Evolutionary conservation across 805 yeast genomes (phyloP), one percentile per base, ranked within the genome.

Genomic region (Starmerella lactis-condensi): DNA sequence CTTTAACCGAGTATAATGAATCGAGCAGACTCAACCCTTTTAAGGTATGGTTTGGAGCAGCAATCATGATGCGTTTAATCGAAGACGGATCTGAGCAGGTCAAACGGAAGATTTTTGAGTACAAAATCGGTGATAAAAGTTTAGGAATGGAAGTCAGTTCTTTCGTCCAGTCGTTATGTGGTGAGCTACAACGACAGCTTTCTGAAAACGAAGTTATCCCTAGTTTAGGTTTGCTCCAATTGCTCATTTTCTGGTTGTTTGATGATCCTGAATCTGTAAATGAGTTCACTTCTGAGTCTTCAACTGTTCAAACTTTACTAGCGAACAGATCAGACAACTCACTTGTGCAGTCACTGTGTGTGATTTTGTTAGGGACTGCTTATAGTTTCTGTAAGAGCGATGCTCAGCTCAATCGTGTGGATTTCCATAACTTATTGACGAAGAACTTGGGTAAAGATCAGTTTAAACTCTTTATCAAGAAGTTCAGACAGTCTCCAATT

Each of bases 391-490:
- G 73, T 11, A 51, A 71, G 4, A 55, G 54, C 12, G 53, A 54
- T 2, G 79, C 95, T 0, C 61, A 72, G 1, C 53, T 61, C 9
- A 33, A 58, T 57, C 44, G 96, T 39, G 50, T 50, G 1, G 75
- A 69, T 5, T 55, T 79, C 15, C 71, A 71, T 45, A 53, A 68
- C 3, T 52, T 78, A 28, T 56, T 89, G n/a, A 55, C 63, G 1
- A 73, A 70, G 38, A 63, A 75, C n/a, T 56, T 85, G 25, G 93
- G 95, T 0, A 65, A 69, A 31, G 92, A 81, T 42, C 76, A 75
- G 36, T 83, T 78, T 44, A 61, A 73, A 3, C 61, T 76, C 30
- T 73, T 74, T 41, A 63, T 85, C 3, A 68, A 69, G 30, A 79
- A 76, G 46, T 71, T 89, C 43, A 69, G 72, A 38, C 76, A 75